Evolutionary conservation across 768 basidiomycete genomes (phyloP).

Genomic region (Lyophyllum shimeji): DNA sequence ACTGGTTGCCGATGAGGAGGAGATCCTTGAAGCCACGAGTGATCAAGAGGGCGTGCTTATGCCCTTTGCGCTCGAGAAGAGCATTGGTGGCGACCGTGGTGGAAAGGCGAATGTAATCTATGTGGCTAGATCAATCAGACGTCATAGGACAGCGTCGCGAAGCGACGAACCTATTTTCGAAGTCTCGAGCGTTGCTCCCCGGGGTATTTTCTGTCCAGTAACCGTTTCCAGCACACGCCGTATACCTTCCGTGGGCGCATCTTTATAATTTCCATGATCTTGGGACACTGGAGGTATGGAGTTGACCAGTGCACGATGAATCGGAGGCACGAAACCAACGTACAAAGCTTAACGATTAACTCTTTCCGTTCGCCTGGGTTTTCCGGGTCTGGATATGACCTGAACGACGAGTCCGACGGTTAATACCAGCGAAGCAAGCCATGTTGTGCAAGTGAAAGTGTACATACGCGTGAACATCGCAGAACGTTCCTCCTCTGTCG

Average conservation of each 20-base stretch:
- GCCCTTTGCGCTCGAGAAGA: slow-evolving; percentile 91
- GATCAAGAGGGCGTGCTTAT: slow-evolving; percentile 87
- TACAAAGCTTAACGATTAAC: slow-evolving; percentile 86
- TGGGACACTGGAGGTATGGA: slow-evolving; percentile 64
- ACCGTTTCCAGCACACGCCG: slow-evolving; percentile 80
- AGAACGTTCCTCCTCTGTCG: slow-evolving; percentile 91
- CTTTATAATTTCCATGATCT: slow-evolving; percentile 83
- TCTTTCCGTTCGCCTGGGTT: slow-evolving; percentile 64
- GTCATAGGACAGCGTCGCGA: not conserved
- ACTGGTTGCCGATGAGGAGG: slow-evolving; percentile 91
- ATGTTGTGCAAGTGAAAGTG: too few relatives aligned
- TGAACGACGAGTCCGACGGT: slow-evolving; percentile 21
- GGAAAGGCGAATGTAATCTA: slow-evolving; percentile 89
- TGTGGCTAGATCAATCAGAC: not conserved
- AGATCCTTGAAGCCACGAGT: slow-evolving; percentile 92
- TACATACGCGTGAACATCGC: slow-evolving; percentile 81
- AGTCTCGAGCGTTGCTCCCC: slow-evolving; percentile 67
- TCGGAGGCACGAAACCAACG: slow-evolving; percentile 26
- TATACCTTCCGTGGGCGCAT: slow-evolving; percentile 95
- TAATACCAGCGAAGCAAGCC: not conserved
- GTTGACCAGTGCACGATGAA: not conserved
- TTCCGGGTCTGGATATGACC: slow-evolving; percentile 75
- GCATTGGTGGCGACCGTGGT: slow-evolving; percentile 98
- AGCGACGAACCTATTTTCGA: slow-evolving; percentile 70
- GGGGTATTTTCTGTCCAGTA: slow-evolving; percentile 64